Conservation (phyloP, 2,329 filamentous ascomycete genomes). For the Pseudocercospora eumusae region DNA sequence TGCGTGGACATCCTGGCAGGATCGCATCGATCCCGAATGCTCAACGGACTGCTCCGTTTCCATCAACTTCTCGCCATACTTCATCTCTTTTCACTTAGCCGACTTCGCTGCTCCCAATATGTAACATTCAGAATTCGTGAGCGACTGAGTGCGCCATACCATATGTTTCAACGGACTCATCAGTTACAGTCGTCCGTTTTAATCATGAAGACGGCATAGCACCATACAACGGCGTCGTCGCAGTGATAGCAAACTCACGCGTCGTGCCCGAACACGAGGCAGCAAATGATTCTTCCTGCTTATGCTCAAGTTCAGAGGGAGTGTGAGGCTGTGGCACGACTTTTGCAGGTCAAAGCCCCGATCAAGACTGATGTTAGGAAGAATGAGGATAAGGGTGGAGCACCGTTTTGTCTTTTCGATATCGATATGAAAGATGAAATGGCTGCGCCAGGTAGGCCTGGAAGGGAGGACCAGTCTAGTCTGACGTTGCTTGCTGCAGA, state of each 20-base stretch:
- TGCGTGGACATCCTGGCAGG: background rate
- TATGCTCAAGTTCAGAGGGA: conserved; percentile 43
- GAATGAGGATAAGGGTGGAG: conserved; percentile 34
- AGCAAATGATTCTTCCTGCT: conserved; percentile 32
- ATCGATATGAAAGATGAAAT: conserved; percentile 58
- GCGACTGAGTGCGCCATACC: background rate
- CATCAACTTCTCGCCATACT: background rate
- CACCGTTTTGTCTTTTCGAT: conserved; percentile 52
- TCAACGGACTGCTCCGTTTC: background rate
- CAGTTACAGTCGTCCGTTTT: conserved; percentile 52
- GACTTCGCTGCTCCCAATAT: background rate
- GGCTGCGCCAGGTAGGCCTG: conserved; percentile 52
- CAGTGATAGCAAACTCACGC: conserved; percentile 52
- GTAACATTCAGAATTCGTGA: background rate
- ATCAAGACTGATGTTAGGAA: conserved; percentile 53
- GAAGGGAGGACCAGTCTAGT: conserved; percentile 53
- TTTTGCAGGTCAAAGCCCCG: conserved; percentile 47
- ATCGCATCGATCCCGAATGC: conserved; percentile 2
- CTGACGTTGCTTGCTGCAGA: conserved; percentile 49
- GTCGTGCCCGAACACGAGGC: conserved; percentile 42
- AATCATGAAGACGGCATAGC: conserved; percentile 53
- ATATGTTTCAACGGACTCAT: conserved; percentile 8
- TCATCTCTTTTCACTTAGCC: background rate
- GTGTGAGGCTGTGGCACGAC: conserved; percentile 45
- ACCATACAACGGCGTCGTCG: conserved; percentile 53